Percentiles rank a stretch among this genome's conserved stretches.
Conservation (phyloP, 306 rosid genomes). For the Morella rubra region DNA sequence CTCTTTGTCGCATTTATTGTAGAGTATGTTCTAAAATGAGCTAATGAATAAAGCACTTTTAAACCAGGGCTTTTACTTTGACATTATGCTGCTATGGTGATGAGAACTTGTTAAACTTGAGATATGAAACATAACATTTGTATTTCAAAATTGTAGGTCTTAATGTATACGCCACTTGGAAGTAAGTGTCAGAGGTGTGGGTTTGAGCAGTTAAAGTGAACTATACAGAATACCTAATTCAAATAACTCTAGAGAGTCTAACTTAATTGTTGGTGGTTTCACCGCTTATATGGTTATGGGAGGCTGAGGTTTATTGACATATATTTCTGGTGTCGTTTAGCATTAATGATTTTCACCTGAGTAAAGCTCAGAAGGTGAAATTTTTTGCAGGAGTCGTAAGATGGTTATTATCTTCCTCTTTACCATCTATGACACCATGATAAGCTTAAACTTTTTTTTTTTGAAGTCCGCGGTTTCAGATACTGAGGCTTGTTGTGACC, state of each 20-base stretch:
- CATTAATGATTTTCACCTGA: background rate
- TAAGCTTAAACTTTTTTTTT: background rate
- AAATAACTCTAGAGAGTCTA: background rate
- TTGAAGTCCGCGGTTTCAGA: constrained; percentile 1
- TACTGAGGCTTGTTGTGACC: background rate
- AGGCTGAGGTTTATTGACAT: background rate
- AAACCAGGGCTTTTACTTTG: background rate
- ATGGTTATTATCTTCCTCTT: background rate
- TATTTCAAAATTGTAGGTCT: background rate
- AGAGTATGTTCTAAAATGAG: background rate
- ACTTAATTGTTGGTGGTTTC: background rate
- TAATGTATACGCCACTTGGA: background rate
- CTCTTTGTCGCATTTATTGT: background rate
- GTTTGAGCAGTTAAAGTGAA: background rate
- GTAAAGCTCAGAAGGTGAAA: background rate
- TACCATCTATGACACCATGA: background rate
- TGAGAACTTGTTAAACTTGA: constrained; percentile 6
- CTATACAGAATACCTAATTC: background rate
- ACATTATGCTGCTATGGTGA: background rate
- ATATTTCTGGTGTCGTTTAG: background rate
- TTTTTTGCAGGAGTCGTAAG: background rate
- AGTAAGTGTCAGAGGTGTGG: background rate
- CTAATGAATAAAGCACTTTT: background rate
- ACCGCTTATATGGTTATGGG: background rate
- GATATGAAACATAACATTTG: background rate